Evolutionary conservation across 345 rosid genomes (phyloP).

Genomic region (Turnera subulata): DNA sequence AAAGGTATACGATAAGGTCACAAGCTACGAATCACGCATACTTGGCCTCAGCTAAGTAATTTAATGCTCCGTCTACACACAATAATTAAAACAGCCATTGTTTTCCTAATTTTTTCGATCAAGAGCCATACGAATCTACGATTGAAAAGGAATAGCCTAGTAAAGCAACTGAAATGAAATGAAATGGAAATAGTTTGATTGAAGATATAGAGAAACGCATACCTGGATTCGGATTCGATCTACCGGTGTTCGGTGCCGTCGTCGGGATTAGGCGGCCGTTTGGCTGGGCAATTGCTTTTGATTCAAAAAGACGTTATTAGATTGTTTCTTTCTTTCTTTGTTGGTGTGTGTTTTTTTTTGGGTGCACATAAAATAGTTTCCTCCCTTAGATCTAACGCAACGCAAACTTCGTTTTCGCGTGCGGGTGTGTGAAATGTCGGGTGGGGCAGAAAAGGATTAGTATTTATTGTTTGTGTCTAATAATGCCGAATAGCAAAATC

Average conservation of each 20-base stretch:
- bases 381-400: slow-evolving; percentile 29
- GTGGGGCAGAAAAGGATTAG: background rate
- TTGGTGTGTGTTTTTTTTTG: background rate
- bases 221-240: slow-evolving; percentile 1
- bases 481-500: no score
- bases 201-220: background rate
- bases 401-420: slow-evolving; percentile 20
- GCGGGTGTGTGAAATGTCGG: slow-evolving; percentile 13
- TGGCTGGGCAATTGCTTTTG: slow-evolving; percentile 5
- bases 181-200: background rate
- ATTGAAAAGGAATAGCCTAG: background rate
- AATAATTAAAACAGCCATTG: background rate
- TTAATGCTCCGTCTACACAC: background rate
- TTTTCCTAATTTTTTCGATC: background rate
- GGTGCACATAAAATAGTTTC: background rate
- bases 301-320: background rate
- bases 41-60: background rate
- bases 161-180: background rate
- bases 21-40: background rate
- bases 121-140: background rate
- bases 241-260: background rate
- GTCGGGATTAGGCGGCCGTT: background rate
- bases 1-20: background rate
- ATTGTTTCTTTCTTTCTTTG: no score
- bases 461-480: no score